Evolutionary conservation across 2,329 filamentous ascomycete genomes (phyloP), one percentile per base, ranked within the genome.

Genomic region (Leptographium wingfieldii): DNA sequence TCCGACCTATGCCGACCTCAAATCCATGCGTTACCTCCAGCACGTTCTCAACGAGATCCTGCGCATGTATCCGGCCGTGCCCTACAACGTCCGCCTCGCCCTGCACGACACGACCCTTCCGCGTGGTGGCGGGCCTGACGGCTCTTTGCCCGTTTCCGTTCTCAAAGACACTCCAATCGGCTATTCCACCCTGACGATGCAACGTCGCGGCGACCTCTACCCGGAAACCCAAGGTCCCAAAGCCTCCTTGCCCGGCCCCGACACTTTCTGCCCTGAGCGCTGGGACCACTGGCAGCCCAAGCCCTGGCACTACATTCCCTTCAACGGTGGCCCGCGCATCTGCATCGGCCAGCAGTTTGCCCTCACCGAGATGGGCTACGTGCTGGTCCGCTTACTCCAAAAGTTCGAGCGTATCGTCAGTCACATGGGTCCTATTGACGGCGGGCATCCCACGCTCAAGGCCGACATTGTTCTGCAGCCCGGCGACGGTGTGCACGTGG

Each of bases 341-440:
- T 89, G 87, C 71, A 82, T 91, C 61, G 87, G 87, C 1, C 87
- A 92, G 76, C 87, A 92, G 71, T 92, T 91, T 69, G 89, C 88
- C 16, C 73, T 92, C 55, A 90, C 87, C 0, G 87, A 92, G 75
- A 88, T 88, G 75, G 75, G 76, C 35, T 92, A 92, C 69, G 84
- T 87, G 11, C 77, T 90, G 62, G 84, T 85, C 33, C 76, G 88
- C 53, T 68, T 92, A 64, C 81, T 92, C 68, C 89, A 92, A 74
- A 77, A 79, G 29, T 94, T 87, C 68, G 82, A 84, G 59, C 72
- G 77, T 12, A 75, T 90, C 9, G 80, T 83, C 67, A 81, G 74
- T 67, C 73, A 77, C 65, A 84, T 84, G 81, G 64, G 69, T 9
- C 69, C 72, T n/a, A 66, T 83, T 46, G 81, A 84, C 66, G 76